These are phyloP conservation scores for Diplocarpon rosae DNA, from an alignment of 2,329 filamentous ascomycete genomes.

Conservation along the genomic window DNA sequence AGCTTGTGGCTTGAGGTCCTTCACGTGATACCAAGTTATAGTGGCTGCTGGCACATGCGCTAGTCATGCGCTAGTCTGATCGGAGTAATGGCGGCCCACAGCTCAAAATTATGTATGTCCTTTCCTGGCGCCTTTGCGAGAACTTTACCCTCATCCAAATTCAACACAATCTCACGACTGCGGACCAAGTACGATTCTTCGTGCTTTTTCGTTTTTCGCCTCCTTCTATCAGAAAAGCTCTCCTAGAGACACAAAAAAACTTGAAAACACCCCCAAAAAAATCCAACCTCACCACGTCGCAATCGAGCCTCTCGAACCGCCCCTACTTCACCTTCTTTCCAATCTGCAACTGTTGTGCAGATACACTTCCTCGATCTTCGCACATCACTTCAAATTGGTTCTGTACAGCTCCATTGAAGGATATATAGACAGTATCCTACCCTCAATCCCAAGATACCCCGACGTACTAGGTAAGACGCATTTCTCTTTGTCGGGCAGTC, in stretches of 20 bases:
- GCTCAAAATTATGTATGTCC: slow-evolving; percentile 7
- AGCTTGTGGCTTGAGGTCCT: too few species aligned
- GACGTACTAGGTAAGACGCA: slow-evolving; percentile 17
- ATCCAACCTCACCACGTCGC: slow-evolving; percentile 15
- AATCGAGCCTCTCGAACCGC: slow-evolving; percentile 10
- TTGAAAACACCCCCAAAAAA: slow-evolving; percentile 28
- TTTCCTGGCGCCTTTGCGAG: slow-evolving; percentile 11
- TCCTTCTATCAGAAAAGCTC: slow-evolving; percentile 26
- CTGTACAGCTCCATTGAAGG: slow-evolving; percentile 16
- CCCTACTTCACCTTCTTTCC: slow-evolving; percentile 17
- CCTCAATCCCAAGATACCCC: slow-evolving; percentile 17
- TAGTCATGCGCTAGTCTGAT: slow-evolving; percentile 3
- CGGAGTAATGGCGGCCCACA: slow-evolving; percentile 6
- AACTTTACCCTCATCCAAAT: slow-evolving; percentile 11
- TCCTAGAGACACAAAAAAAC: slow-evolving; percentile 28
- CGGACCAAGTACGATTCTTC: slow-evolving; percentile 27
- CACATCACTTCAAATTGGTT: slow-evolving; percentile 13
- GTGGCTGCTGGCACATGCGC: too few species aligned
- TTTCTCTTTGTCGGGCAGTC: slow-evolving; percentile 7
- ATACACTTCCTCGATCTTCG: slow-evolving; percentile 16
- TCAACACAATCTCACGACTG: slow-evolving; percentile 17
- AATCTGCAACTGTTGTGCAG: slow-evolving; percentile 4
- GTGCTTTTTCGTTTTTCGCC: slow-evolving; percentile 29
- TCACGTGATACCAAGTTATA: too few species aligned
- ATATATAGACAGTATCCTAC: slow-evolving; percentile 7